Evolutionary conservation across 2,329 filamentous ascomycete species (phyloP), one percentile per base, ranked within the genome.

Genomic region (Scorias spongiosa): DNA sequence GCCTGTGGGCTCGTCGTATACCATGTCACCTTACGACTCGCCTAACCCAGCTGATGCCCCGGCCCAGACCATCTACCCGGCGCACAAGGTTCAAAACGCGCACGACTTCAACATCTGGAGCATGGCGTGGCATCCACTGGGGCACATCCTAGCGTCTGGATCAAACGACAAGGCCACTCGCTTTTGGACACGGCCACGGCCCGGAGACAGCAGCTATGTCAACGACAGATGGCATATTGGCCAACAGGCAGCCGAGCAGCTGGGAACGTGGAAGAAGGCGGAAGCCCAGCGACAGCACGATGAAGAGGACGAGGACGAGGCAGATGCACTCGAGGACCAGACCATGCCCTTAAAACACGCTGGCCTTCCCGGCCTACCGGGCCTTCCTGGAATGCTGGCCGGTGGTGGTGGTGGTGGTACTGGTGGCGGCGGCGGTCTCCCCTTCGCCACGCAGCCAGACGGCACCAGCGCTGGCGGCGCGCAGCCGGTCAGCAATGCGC

Each of bases 81-180:
- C 87, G 2, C 89, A 96, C 67, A 82, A 79, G 56, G 67, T 95
- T 29, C 78, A 83, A 7, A 89, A 81, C 57, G 91, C 91, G 0
- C 91, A 98, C 61, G 84, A 93, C 53, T 93, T 88, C 60, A 86
- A 87, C 14, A 91, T 98, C 51, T 98, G 91, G 91, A 93, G 88
- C 14, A 74, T 98, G 41, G 88, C 95, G 66, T 98, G 91, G 88
- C 91, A 98, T 60, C 91, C 91, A 1, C 72, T 96, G 0, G 91
- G 91, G 26, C 91, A 98, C 58, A 89, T 98, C 49, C 75, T 98
- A 7, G 88, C 88, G 1, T 93, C 89, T 2, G 91, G 91, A 10
- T 94, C 88, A 10, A 96, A 98, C 62, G 91, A 98, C 62, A 81
- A 91, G 36, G 88, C 94, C 48, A 96, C 91, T 2, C 80, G 91